Evolutionary conservation across 768 basidiomycete species (phyloP), one percentile per base, ranked within the genome.

Genomic region (Termitomyces titanicus): DNA sequence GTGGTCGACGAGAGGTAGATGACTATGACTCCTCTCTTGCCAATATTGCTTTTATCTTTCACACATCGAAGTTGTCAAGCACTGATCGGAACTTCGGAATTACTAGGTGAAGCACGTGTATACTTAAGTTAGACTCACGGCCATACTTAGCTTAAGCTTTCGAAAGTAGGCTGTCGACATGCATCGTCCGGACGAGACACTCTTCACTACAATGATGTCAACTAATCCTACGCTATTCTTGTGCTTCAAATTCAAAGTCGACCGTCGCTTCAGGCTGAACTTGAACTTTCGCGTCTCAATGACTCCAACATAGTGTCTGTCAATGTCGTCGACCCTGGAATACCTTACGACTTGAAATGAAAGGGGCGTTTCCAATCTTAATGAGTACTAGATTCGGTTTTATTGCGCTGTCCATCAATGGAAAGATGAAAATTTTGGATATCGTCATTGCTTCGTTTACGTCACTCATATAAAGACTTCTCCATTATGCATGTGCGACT

Each of bases 11-110:
- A n/a, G n/a, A n/a, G n/a, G n/a, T n/a, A n/a, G n/a, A 35, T 17
- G 5, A 27, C 24, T 17, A 12, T 18, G 10, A 18, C 22, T 43
- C 42, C 18, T 42, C 20, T 12, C 24, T 43, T 43, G 24, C 27
- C 43, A 9, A 47, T 34, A 20, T 29, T 12, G 20, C 9, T n/a
- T 51, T 40, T 24, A 39, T 39, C 38, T 39, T 50, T n/a, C n/a
- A 29, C 11, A 13, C 27, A 31, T 47, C 25, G n/a, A 47, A 10
- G 33, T 33, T 11, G 24, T 43, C 29, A 37, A 54, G 48, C 54
- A 43, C 18, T 49, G 54, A 55, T 55, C 54, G 54, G 53, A 51
- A 27, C 35, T 38, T 31, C 22, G 52, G n/a, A 37, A 27, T 10
- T 25, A 4, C n/a, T n/a, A n/a, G n/a, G n/a, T n/a, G n/a, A n/a